phyloP scores from a whole-genome alignment of 768 basidiomycete genomes.

The Lactarius tabidus region DNA sequence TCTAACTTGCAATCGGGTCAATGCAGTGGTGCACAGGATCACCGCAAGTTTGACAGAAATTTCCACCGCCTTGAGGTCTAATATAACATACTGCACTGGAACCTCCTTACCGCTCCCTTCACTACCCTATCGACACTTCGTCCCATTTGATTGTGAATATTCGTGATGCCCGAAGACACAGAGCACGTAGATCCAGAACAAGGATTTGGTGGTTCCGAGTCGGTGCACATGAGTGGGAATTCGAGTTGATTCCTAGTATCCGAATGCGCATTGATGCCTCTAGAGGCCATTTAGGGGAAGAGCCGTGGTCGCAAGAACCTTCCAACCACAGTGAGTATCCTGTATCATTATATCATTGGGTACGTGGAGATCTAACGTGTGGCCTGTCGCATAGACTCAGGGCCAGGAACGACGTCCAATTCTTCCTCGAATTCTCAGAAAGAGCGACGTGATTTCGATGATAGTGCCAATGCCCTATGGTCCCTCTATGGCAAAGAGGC shows the following conservation, averaged over 20 bases:
- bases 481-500: background rate
- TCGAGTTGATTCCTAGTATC: background rate
- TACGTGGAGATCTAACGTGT: background rate
- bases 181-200: background rate
- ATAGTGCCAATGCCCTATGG: constrained; percentile 4
- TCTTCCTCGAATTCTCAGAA: background rate
- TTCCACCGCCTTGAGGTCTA: background rate
- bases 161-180: background rate
- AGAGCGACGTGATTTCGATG: constrained; percentile 1
- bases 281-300: background rate
- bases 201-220: too few relatives aligned
- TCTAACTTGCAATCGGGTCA: too few relatives aligned
- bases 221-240: background rate
- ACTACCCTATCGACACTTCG: fast-evolving
- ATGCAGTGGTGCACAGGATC: too few relatives aligned
- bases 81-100: too few relatives aligned
- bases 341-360: background rate
- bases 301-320: background rate
- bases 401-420: background rate
- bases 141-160: background rate
- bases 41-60: background rate
- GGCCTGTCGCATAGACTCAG: background rate
- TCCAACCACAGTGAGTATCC: background rate
- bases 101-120: background rate
- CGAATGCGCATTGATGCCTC: background rate